These are phyloP conservation scores for Epichloe amarillans DNA, from an alignment of 2,329 filamentous ascomycete genomes.

Conservation along the genomic window DNA sequence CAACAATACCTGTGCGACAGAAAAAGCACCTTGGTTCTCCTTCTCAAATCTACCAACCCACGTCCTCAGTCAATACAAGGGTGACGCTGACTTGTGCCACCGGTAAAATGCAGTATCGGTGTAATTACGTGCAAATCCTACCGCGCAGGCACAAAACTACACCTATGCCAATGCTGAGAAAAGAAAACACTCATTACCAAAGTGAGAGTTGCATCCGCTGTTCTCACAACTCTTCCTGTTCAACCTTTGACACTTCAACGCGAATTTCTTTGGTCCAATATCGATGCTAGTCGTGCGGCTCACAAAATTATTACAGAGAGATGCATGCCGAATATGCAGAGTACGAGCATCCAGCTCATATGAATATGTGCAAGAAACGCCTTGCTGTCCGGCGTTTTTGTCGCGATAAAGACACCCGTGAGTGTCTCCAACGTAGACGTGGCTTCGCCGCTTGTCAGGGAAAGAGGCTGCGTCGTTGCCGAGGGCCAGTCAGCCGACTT, in stretches of 20 bases:
- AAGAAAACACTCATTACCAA: too few species aligned
- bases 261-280: not conserved
- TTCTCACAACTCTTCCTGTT: too few species aligned
- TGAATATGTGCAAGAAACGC: not conserved
- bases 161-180: not conserved
- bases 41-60: too few species aligned
- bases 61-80: too few species aligned
- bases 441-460: conserved; percentile 10
- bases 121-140: too few species aligned
- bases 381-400: conserved; percentile 15
- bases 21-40: too few species aligned
- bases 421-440: conserved; percentile 11
- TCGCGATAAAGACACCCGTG: conserved; percentile 24
- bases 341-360: not conserved
- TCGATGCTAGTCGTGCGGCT: not conserved
- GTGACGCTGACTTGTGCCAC: too few species aligned
- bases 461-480: conserved; percentile 13
- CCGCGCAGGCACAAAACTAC: not conserved
- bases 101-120: too few species aligned
- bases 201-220: too few species aligned
- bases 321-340: not conserved
- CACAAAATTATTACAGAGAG: not conserved
- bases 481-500: conserved; percentile 28
- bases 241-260: not conserved
- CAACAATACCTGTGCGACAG: too few species aligned